phyloP scores from a whole-genome alignment of 345 rosid species.

The Populus euphratica region DNA sequence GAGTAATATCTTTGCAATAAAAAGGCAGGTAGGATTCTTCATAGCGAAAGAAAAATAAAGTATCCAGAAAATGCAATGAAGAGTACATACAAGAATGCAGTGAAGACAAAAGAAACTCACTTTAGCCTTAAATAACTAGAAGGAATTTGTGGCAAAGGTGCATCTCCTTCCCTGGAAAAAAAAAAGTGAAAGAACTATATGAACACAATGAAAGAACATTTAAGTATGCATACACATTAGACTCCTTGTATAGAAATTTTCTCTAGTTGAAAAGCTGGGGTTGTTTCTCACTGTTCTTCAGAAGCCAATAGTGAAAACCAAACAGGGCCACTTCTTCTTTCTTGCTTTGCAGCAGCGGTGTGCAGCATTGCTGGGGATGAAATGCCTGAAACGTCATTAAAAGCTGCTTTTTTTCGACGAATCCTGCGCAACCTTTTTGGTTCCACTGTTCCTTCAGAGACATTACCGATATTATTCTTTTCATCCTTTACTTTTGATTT shows the following conservation, averaged over 20 bases:
- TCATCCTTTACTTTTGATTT: slow-evolving; percentile 16
- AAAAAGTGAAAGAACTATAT: slow-evolving; percentile 18
- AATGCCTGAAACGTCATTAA: slow-evolving; percentile 4
- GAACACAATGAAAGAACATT: slow-evolving; percentile 2
- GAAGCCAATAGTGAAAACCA: slow-evolving; percentile 34
- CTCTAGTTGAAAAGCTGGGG: slow-evolving; percentile 19
- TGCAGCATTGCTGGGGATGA: slow-evolving; percentile 17
- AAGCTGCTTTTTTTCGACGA: slow-evolving; percentile 16
- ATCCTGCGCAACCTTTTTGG: slow-evolving; percentile 22
- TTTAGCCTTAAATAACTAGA: slow-evolving; percentile 24
- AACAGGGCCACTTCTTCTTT: slow-evolving; percentile 21
- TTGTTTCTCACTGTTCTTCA: slow-evolving; percentile 29
- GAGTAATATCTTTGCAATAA: background rate
- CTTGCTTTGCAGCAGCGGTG: slow-evolving; percentile 17
- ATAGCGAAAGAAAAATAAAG: background rate
- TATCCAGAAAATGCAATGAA: background rate
- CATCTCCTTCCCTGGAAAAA: slow-evolving; percentile 29
- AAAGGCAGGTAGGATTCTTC: background rate
- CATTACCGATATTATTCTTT: slow-evolving; percentile 1
- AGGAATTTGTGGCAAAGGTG: slow-evolving; percentile 30
- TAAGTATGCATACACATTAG: slow-evolving; percentile 7
- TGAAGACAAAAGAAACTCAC: slow-evolving; percentile 24
- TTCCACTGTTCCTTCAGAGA: slow-evolving; percentile 1
- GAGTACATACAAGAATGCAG: slow-evolving; percentile 1
- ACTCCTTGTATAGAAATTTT: background rate